Evolutionary conservation across 139 green algal genomes (phyloP).

Genomic region (Volvox reticuliferus): DNA sequence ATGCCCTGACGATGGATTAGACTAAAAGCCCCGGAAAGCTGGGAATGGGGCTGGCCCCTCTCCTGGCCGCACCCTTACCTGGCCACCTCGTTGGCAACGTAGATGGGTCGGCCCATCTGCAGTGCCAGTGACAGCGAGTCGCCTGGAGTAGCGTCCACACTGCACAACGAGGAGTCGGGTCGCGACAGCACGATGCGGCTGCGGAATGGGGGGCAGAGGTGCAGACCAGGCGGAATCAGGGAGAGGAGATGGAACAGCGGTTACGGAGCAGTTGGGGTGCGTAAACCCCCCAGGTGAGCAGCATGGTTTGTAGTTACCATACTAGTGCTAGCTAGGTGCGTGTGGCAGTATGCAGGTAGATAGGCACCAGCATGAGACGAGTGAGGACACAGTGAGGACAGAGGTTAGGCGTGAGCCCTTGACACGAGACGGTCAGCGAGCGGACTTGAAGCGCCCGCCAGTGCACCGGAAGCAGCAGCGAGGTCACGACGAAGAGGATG

Average conservation of each 20-base stretch:
- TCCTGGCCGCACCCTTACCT: neutral
- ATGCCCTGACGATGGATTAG: neutral
- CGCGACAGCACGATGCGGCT: slow-evolving; percentile 35
- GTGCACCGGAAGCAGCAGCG: too few species aligned
- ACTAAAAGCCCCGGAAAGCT: too few species aligned
- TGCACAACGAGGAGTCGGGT: slow-evolving; percentile 2
- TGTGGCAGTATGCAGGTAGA: too few species aligned
- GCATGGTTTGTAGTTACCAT: too few species aligned
- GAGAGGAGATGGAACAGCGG: neutral
- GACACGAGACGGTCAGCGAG: too few species aligned
- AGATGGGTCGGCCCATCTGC: slow-evolving; percentile 32
- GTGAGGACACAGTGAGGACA: neutral
- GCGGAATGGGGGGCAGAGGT: neutral
- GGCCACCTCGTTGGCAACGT: slow-evolving; percentile 29
- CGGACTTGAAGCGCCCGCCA: too few species aligned
- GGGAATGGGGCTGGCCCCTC: neutral
- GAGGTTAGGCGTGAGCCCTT: neutral
- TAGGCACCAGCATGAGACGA: neutral
- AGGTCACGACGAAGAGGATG: too few species aligned
- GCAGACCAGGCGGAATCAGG: neutral
- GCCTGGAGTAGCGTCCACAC: slow-evolving; percentile 36
- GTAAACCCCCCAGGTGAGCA: too few species aligned
- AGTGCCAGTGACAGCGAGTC: slow-evolving; percentile 42
- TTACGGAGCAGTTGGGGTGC: neutral
- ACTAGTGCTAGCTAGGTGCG: too few species aligned